These are phyloP conservation scores for Xylaria hypoxylon DNA, from an alignment of 2,329 filamentous ascomycete species.

Conservation along the genomic window DNA sequence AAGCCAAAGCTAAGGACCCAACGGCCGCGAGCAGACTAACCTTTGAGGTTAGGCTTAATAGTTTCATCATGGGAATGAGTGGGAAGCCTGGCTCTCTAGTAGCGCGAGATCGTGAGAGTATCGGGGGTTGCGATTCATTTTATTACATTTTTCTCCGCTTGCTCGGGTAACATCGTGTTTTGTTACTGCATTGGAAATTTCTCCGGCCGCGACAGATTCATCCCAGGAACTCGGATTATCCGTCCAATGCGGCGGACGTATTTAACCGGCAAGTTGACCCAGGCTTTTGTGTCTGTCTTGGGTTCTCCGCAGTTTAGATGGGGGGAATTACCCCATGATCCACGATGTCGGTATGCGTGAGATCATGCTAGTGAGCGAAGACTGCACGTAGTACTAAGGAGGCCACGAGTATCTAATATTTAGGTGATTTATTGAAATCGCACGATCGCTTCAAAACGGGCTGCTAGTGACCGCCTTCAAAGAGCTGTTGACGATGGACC, in stretches of 20 bases:
- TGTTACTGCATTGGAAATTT: slow-evolving; percentile 14
- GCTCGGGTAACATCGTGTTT: background rate
- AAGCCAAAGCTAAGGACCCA: slow-evolving; percentile 7
- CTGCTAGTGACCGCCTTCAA: background rate
- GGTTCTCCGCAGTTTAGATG: slow-evolving; percentile 25
- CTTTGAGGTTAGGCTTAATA: slow-evolving; percentile 4
- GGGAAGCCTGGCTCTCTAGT: background rate
- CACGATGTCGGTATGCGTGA: slow-evolving; percentile 1
- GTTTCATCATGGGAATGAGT: slow-evolving; percentile 34
- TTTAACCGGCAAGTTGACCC: slow-evolving; percentile 30
- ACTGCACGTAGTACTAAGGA: background rate
- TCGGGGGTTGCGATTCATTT: slow-evolving; percentile 4
- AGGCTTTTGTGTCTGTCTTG: slow-evolving; percentile 6
- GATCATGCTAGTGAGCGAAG: slow-evolving; percentile 3
- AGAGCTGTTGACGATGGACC: background rate
- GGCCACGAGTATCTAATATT: no score
- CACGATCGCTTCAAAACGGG: background rate
- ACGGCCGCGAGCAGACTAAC: slow-evolving; percentile 21
- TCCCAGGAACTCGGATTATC: background rate
- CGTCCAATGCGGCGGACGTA: slow-evolving; percentile 16
- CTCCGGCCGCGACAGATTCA: slow-evolving; percentile 13
- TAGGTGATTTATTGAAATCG: background rate
- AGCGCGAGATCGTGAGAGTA: background rate
- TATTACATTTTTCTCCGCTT: slow-evolving; percentile 8
- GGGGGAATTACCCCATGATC: slow-evolving; percentile 7